Evolutionary conservation across 352 stramenopile genomes (phyloP).

Genomic region (Phytophthora hybrid): DNA sequence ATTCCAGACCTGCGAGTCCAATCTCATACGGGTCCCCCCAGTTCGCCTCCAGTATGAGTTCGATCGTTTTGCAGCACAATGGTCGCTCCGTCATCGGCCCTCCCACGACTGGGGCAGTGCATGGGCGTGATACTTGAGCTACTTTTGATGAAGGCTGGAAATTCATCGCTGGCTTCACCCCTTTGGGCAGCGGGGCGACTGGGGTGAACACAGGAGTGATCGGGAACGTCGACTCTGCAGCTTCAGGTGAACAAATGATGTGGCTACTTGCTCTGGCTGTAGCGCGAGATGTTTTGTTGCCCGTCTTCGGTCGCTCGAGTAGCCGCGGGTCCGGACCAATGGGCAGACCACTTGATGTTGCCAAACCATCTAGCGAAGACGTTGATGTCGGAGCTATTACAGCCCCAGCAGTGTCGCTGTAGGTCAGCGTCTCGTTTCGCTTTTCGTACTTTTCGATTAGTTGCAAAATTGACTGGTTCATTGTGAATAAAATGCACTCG

Average conservation of each 20-base stretch:
- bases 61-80: constrained; percentile 56
- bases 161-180: constrained; percentile 45
- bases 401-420: background rate
- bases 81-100: constrained; percentile 54
- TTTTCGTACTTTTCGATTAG: constrained; percentile 89
- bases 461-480: constrained; percentile 71
- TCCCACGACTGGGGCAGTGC: constrained; percentile 67
- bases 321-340: constrained; percentile 27
- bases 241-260: constrained; percentile 27
- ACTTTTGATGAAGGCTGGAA: constrained; percentile 33
- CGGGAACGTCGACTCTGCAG: constrained; percentile 10
- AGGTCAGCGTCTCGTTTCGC: constrained; percentile 27
- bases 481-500: constrained; percentile 90
- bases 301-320: constrained; percentile 63
- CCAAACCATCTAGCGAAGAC: background rate
- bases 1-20: constrained; percentile 63
- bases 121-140: constrained; percentile 44
- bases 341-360: background rate
- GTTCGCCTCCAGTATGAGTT: constrained; percentile 68
- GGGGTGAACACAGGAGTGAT: constrained; percentile 34
- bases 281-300: constrained; percentile 49
- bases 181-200: constrained; percentile 54
- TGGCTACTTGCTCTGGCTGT: constrained; percentile 33
- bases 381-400: background rate
- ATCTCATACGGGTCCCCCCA: constrained; percentile 81